phyloP scores from a whole-genome alignment of 768 basidiomycete genomes.

The Hemileccinum impolitum region DNA sequence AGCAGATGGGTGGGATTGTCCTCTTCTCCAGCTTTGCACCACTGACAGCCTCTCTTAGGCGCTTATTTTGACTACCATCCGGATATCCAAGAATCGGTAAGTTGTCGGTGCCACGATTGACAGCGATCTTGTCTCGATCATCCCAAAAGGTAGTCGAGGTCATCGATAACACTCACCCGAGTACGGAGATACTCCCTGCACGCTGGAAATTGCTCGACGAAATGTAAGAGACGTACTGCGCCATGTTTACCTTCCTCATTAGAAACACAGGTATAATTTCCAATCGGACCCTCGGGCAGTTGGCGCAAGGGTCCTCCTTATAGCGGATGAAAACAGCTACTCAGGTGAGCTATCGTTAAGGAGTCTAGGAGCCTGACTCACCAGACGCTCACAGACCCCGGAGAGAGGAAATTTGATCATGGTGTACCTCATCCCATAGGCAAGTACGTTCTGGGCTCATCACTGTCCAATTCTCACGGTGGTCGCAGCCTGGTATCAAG shows the following conservation, averaged over 20 bases:
- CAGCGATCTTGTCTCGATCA: neutral
- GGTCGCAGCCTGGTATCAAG: constrained; percentile 76
- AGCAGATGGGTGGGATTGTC: constrained; percentile 47
- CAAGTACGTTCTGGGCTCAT: constrained; percentile 24
- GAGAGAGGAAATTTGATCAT: constrained; percentile 49
- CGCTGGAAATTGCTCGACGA: constrained; percentile 56
- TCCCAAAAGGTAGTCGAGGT: constrained; percentile 53
- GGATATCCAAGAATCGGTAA: constrained; percentile 58
- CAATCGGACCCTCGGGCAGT: constrained; percentile 63
- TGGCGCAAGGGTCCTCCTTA: constrained; percentile 60
- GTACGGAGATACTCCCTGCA: constrained; percentile 51
- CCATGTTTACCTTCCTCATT: constrained; percentile 7
- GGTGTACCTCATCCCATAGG: constrained; percentile 79
- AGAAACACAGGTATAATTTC: constrained; percentile 58
- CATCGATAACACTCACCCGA: constrained; percentile 56
- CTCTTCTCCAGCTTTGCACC: neutral
- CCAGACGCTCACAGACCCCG: constrained; percentile 17
- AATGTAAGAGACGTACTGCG: constrained; percentile 41
- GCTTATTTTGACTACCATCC: constrained; percentile 75
- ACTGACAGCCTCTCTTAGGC: constrained; percentile 32
- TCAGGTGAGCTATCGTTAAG: constrained; percentile 38
- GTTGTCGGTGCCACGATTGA: constrained; percentile 14
- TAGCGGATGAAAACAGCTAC: constrained; percentile 65
- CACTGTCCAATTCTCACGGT: constrained; percentile 1
- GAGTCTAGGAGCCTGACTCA: neutral